Evolutionary conservation across 306 rosid genomes (phyloP).

Genomic region (Quercus berberidifolia): DNA sequence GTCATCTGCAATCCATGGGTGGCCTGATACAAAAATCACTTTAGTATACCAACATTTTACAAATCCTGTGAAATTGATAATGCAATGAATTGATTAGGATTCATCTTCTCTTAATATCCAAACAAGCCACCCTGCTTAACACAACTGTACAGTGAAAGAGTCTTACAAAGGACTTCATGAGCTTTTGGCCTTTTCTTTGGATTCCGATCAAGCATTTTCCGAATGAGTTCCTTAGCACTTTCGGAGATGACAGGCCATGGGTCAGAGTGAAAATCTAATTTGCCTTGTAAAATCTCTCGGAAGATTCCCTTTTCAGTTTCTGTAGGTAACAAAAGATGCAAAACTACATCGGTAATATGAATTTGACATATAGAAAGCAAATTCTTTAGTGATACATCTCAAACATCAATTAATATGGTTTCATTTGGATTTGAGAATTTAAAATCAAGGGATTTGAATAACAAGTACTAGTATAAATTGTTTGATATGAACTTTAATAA

Average conservation of each 20-base stretch:
- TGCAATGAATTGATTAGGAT: not conserved
- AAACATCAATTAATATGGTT: too few species aligned
- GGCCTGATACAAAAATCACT: conserved; percentile 36
- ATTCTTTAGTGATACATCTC: not conserved
- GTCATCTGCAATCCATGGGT: conserved; percentile 65
- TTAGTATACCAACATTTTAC: not conserved
- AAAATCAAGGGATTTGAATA: too few species aligned
- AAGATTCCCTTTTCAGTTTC: conserved; percentile 56
- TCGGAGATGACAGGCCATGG: conserved; percentile 65
- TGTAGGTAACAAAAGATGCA: conserved; percentile 8
- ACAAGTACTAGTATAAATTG: too few species aligned
- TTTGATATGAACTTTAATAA: too few species aligned
- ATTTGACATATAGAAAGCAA: not conserved
- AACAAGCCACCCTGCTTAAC: too few species aligned
- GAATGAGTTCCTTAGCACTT: conserved; percentile 57
- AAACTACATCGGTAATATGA: not conserved
- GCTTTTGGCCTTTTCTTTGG: conserved; percentile 15
- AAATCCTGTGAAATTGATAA: not conserved
- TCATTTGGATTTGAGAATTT: too few species aligned
- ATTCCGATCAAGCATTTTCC: conserved; percentile 45
- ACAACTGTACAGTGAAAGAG: not conserved
- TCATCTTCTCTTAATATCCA: not conserved
- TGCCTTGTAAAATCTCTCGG: conserved; percentile 48
- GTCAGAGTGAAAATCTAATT: conserved; percentile 54
- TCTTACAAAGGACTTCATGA: conserved; percentile 13